These are phyloP conservation scores for Fusarium ambrosium DNA, from an alignment of 2,329 filamentous ascomycete species.

Conservation along the genomic window DNA sequence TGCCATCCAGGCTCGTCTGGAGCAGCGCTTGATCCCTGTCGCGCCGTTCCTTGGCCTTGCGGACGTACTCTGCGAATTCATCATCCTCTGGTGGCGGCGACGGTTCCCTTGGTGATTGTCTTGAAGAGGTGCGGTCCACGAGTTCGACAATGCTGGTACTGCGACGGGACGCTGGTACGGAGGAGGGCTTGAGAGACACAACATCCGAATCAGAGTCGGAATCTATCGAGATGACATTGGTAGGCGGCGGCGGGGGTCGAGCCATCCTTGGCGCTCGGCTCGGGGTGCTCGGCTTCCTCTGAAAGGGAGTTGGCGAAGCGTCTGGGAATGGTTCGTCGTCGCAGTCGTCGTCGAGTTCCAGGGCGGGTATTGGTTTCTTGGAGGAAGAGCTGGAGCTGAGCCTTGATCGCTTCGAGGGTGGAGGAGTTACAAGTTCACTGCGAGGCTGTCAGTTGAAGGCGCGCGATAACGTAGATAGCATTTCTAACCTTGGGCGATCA, in stretches of 20 bases:
- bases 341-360: slow-evolving; percentile 23
- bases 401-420: slow-evolving; percentile 56
- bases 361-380: slow-evolving; percentile 29
- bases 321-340: slow-evolving; percentile 31
- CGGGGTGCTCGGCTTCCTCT: slow-evolving; percentile 16
- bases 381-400: slow-evolving; percentile 39
- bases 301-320: slow-evolving; percentile 40
- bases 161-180: neutral
- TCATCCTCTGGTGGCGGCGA: slow-evolving; percentile 50
- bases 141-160: slow-evolving; percentile 34
- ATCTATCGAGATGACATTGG: slow-evolving; percentile 49
- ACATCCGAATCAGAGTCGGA: slow-evolving; percentile 49
- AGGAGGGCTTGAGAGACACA: slow-evolving; percentile 1
- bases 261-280: slow-evolving; percentile 19
- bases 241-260: slow-evolving; percentile 7
- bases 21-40: slow-evolving; percentile 46
- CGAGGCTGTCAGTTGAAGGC: slow-evolving; percentile 24
- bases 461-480: neutral
- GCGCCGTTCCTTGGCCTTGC: slow-evolving; percentile 55
- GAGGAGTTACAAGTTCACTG: slow-evolving; percentile 54
- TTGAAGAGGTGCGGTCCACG: slow-evolving; percentile 5
- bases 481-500: slow-evolving; percentile 41
- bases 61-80: slow-evolving; percentile 62
- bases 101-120: slow-evolving; percentile 9
- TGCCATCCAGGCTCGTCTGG: slow-evolving; percentile 21